phyloP scores from a whole-genome alignment of 495 filamentous ascomycete genomes.

The Bacidia rubella region DNA sequence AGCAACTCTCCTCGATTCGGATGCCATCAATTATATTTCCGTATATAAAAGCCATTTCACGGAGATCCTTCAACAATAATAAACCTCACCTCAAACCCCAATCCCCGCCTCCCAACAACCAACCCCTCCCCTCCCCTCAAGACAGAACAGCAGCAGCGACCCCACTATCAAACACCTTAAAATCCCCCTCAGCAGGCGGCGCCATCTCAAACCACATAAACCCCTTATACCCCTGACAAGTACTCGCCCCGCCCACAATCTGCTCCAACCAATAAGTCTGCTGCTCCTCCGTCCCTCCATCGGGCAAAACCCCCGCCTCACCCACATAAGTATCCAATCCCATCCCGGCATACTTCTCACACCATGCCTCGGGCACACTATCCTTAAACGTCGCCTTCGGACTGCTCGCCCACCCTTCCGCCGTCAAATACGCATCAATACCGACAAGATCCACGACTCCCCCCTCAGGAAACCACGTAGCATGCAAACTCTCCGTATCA shows the following conservation, averaged over 20 bases:
- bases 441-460: conserved; percentile 10
- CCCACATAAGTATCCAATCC: not conserved
- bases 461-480: conserved; percentile 5
- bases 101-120: not conserved
- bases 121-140: not conserved
- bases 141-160: not conserved
- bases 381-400: not conserved
- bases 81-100: not conserved
- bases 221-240: conserved; percentile 6
- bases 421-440: conserved; percentile 1
- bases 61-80: not conserved
- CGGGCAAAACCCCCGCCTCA: conserved; percentile 5
- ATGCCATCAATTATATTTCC: too few relatives aligned
- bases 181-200: conserved; percentile 1
- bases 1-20: too few relatives aligned
- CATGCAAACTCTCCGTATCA: not conserved
- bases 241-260: not conserved
- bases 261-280: conserved; percentile 9
- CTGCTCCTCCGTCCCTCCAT: conserved; percentile 2
- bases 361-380: not conserved
- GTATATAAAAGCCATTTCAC: too few relatives aligned
- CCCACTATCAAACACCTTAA: not conserved
- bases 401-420: too few relatives aligned
- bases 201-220: conserved; percentile 12
- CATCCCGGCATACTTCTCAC: not conserved